These are phyloP conservation scores for Quercus variabilis DNA, from an alignment of 306 rosid species.

Conservation along the genomic window DNA sequence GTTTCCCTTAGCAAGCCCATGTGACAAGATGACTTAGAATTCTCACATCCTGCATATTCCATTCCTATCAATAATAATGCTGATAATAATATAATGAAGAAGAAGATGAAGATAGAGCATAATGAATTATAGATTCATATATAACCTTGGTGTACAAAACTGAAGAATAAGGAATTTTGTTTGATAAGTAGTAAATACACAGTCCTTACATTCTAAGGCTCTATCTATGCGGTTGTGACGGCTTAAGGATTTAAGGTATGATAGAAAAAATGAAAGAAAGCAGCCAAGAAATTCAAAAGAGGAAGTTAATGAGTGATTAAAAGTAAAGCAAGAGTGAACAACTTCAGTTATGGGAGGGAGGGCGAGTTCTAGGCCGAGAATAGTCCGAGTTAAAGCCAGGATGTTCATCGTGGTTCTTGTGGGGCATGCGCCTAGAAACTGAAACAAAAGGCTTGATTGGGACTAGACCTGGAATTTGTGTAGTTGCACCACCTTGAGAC, in stretches of 20 bases:
- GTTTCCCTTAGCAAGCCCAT: constrained; percentile 31
- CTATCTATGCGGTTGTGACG: not conserved
- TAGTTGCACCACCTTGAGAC: not conserved
- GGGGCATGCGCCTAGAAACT: constrained; percentile 34
- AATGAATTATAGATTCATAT: not conserved
- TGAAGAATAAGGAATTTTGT: not conserved
- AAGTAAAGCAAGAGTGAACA: not conserved
- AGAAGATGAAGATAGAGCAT: not conserved
- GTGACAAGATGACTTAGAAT: constrained; percentile 15
- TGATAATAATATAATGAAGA: not conserved
- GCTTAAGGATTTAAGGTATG: not conserved
- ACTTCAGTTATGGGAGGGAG: constrained; percentile 61
- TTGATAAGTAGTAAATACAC: not conserved
- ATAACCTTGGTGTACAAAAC: not conserved
- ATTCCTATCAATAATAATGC: constrained; percentile 13
- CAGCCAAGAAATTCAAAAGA: not conserved
- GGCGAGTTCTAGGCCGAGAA: constrained; percentile 57
- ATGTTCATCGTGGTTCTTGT: constrained; percentile 20
- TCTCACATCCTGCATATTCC: constrained; percentile 28
- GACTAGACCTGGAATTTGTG: constrained; percentile 26
- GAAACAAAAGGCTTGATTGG: constrained; percentile 26
- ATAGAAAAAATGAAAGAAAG: not conserved
- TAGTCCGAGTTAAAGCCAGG: constrained; percentile 50
- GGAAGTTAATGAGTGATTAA: not conserved
- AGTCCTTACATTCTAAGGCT: constrained; percentile 1